phyloP scores from a whole-genome alignment of 176 grass and related monocot species.

The Ensete glaucum region DNA sequence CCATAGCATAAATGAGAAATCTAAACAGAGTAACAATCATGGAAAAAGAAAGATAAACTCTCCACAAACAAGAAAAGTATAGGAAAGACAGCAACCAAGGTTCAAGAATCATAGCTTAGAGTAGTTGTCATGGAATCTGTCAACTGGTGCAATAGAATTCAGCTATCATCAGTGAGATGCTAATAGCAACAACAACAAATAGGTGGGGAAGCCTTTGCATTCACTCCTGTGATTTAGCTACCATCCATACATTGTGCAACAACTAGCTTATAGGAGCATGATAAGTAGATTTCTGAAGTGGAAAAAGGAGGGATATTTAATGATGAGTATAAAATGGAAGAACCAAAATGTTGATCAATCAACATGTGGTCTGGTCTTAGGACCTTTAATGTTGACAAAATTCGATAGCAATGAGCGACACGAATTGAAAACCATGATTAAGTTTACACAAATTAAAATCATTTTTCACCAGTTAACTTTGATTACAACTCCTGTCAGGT shows the following conservation, averaged over 20 bases:
- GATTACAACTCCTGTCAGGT: neutral
- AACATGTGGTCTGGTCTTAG: neutral
- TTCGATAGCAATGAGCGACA: neutral
- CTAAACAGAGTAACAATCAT: too few species aligned
- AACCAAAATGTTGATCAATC: neutral
- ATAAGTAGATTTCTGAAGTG: neutral
- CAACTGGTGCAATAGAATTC: neutral
- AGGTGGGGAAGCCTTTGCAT: neutral
- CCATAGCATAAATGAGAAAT: too few species aligned
- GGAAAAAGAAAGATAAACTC: too few species aligned
- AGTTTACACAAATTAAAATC: neutral
- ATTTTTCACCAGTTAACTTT: neutral
- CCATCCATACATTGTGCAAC: neutral
- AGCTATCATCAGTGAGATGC: neutral
- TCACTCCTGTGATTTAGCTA: neutral
- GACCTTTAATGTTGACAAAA: neutral
- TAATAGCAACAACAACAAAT: neutral
- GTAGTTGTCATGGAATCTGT: too few species aligned
- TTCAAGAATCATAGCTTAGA: too few species aligned
- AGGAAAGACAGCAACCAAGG: too few species aligned
- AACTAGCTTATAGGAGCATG: neutral
- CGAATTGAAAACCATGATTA: too few species aligned
- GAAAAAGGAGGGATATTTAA: neutral
- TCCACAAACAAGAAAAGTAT: too few species aligned
- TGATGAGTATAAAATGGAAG: neutral